Conservation (phyloP, 1,139 yeast genomes). For the Saccharomycopsis hybrid region DNA sequence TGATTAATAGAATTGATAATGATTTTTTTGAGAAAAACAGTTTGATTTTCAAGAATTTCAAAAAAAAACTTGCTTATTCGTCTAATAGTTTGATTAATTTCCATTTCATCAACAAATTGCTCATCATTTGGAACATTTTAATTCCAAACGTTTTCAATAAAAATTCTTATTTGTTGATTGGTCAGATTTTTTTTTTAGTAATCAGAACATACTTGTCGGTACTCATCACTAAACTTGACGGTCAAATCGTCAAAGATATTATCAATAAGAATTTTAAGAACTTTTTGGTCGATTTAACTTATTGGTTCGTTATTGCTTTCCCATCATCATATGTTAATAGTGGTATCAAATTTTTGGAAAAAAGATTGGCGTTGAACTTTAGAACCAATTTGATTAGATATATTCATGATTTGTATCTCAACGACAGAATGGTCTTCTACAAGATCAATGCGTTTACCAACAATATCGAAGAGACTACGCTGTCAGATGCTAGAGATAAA, state of each 20-base stretch:
- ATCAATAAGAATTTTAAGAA: conserved; percentile 77
- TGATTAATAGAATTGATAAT: conserved; percentile 33
- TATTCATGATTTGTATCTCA: conserved; percentile 85
- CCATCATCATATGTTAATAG: conserved; percentile 94
- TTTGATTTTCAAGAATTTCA: conserved; percentile 32
- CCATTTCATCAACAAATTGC: conserved; percentile 64
- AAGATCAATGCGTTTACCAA: conserved; percentile 39
- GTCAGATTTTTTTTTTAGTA: conserved; percentile 71
- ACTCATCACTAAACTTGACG: conserved; percentile 83
- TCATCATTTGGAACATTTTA: conserved; percentile 73
- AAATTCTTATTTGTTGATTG: conserved; percentile 56
- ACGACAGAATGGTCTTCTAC: conserved; percentile 74
- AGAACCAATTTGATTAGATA: conserved; percentile 81
- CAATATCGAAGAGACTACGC: neutral
- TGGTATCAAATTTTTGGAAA: conserved; percentile 76
- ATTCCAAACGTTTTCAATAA: conserved; percentile 68
- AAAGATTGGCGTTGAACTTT: conserved; percentile 73
- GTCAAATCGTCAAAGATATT: conserved; percentile 84
- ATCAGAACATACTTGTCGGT: conserved; percentile 84
- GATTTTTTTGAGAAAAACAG: conserved; percentile 36
- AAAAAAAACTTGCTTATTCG: conserved; percentile 22
- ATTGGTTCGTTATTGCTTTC: conserved; percentile 85
- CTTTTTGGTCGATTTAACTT: conserved; percentile 68
- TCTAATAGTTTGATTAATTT: conserved; percentile 40
- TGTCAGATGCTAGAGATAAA: conserved; percentile 25